Conservation (phyloP, 1,139 yeast genomes). For the Schwanniomyces etchellsii region DNA sequence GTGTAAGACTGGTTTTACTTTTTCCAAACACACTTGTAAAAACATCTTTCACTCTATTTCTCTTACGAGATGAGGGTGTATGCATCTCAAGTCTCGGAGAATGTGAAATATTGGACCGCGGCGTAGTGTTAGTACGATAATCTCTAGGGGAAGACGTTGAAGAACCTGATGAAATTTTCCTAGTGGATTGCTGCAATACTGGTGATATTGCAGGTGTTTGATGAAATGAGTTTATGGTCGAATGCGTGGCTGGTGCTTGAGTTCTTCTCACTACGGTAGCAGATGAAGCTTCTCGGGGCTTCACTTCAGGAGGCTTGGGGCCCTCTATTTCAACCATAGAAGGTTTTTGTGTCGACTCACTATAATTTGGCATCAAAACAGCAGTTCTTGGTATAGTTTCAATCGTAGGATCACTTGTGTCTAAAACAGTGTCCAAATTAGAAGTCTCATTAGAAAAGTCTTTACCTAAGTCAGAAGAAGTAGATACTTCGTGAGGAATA, state of each 20-base stretch:
- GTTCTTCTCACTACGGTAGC: constrained; percentile 20
- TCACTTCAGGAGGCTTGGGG: constrained; percentile 1
- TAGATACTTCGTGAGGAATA: too few relatives aligned
- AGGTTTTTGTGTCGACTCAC: background rate
- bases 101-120: constrained; percentile 3
- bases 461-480: background rate
- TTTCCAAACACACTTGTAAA: constrained; percentile 38
- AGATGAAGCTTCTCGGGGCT: constrained; percentile 12
- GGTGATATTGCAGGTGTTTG: constrained; percentile 35
- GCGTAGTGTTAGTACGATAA: constrained; percentile 14
- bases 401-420: background rate
- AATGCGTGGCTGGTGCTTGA: constrained; percentile 9
- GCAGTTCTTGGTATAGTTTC: background rate
- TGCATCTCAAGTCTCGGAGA: constrained; percentile 8
- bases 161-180: constrained; percentile 9
- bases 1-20: constrained; percentile 12
- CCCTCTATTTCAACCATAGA: background rate
- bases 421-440: background rate
- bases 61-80: constrained; percentile 13
- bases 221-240: constrained; percentile 11
- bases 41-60: constrained; percentile 36
- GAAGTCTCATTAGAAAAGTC: background rate
- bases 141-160: constrained; percentile 24
- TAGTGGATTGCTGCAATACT: constrained; percentile 16
- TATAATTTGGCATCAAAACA: background rate